Base-by-base conservation (phyloP, 768 basidiomycete species). In the Lactifluus volemus region DNA sequence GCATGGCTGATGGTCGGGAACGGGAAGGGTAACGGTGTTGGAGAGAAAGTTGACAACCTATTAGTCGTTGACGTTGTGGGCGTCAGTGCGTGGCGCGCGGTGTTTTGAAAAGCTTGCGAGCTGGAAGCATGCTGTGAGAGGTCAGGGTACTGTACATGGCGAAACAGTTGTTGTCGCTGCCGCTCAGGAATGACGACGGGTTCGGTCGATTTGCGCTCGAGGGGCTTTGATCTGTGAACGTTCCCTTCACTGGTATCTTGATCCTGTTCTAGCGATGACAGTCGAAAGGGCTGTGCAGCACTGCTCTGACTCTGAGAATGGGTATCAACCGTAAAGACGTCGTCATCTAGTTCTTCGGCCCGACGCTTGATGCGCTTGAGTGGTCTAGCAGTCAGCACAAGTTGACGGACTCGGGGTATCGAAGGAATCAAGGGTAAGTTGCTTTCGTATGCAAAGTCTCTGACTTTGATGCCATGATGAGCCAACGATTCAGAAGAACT, bases 391-490 rank as follows among this genome's bases (percentile, higher is more conserved):
- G 72, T 67, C 60, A 80, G 80, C 64, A 79, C 82, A 19, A 79
- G 71, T 68, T 81, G 84, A 21, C 78, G 77, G 12, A 73, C 68
- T 19, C 76, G 76, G 17, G 75, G 77, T 29, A 81, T 79, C 2
- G 84, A 76, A 34, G 73, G 74, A 44, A 89, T 77, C 9, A 84
- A 82, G 2, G 86, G 84, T 49, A 88, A 73, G 30, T 74, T 82
- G 72, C 77, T 84, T 71, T 87, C 84, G 73, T 83, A 85, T 15
- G 81, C 85, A 76, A 84, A 88, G 73, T 89, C 79, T 68, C 78
- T 74, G 54, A 80, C 75, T 72, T 71, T 74, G 71, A 80, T 71
- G 47, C 75, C 76, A 29, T 73, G 59, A 53, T 68, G 65, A 30
- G 67, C 61, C 52, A 77, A 64, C 21, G 59, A 36, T 44, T 69